Evolutionary conservation across 176 grass and related monocot genomes (phyloP), one percentile per base, ranked within the genome.

Genomic region (Phragmites australis): DNA sequence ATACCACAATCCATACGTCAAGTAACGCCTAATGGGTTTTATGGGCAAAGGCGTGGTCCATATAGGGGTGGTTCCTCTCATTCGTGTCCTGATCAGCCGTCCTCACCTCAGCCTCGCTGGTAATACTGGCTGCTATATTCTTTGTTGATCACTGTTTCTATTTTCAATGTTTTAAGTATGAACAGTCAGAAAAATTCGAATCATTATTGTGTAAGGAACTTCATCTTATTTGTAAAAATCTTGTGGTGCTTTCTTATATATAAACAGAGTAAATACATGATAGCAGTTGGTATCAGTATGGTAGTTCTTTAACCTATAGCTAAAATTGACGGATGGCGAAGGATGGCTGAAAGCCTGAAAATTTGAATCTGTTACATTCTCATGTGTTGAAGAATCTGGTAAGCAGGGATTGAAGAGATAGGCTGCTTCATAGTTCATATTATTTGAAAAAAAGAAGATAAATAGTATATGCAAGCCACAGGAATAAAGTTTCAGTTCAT

Each of bases 1-100:
- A 79, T 75, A 61, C 84, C 70, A 32, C 70, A 41, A 0, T 21
- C 72, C 37, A 45, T 46, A 54, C 78, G 72, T 22, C 78, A 84
- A 79, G 68, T 77, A 57, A 65, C 85, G 77, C 74, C 76, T 58
- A 88, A 76, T 68, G 88, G 79, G 11, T 74, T 78, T 78, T 87
- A 84, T 85, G 91, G 85, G 39, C 87, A 76, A 78, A 90, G 88
- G 23, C 77, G 74, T 73, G 71, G 67, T 81, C 44, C 81, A n/a
- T 84, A 89, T 69, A 80, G 83, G 70, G 77, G 83, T 12, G 83
- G 64, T 67, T 97, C 91, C 41, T 90, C 91, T 52, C 81, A 84
- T 46, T 92, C 92, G 6, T 92, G 89, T 40, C 92, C 92, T 77
- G 89, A 92, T 66, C 94, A 89, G 72, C 92, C 91, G 1, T 94